Evolutionary conservation across 2,329 filamentous ascomycete genomes (phyloP), one percentile per base, ranked within the genome.

Genomic region (Pseudohalonectria lignicola): DNA sequence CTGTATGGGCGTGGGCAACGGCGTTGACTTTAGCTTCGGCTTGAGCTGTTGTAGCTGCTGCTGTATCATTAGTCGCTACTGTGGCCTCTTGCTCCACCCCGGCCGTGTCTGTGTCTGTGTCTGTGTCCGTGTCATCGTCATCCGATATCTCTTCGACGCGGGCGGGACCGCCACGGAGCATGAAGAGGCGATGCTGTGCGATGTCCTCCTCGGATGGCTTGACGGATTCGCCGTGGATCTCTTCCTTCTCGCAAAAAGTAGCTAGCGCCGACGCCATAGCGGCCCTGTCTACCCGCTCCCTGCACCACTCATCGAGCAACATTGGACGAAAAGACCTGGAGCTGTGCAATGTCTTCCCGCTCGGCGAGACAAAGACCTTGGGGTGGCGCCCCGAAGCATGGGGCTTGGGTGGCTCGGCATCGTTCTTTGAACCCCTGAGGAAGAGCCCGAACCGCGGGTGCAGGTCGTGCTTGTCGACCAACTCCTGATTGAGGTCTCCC

Each of bases 401-500:
- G 0, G 60, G 55, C 15, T 49, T 51, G 4, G 64, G 58, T 2
- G 56, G 48, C 46, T 66, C 65, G 3, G 52, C 43, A 19, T 66
- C 59, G 41, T 71, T 74, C 38, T 51, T 50, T 30, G 69, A 74
- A 12, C 49, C 55, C 3, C 63, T 60, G 18, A 75, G 47, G 47
- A 73, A 67, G 30, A 76, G 55, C 25, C 74, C 74, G 41, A 67
- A 69, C 30, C 58, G 63, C 1, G 72, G 71, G 39, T 77, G 74
- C 5, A 77, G 49, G 5, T 53, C 54, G 49, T 73, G 59, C 43
- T 63, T 67, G 46, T 64, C 59, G 36, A 77, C 59, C 34, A 66
- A 48, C 4, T 65, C 61, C 31, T 67, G 54, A 50, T 76, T 70
- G 34, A 76, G 62, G 39, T 74, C 71, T 11, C 62, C 62, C 1